Conservation (phyloP, 2,329 filamentous ascomycete genomes). For the Samsoniella hepiali region DNA sequence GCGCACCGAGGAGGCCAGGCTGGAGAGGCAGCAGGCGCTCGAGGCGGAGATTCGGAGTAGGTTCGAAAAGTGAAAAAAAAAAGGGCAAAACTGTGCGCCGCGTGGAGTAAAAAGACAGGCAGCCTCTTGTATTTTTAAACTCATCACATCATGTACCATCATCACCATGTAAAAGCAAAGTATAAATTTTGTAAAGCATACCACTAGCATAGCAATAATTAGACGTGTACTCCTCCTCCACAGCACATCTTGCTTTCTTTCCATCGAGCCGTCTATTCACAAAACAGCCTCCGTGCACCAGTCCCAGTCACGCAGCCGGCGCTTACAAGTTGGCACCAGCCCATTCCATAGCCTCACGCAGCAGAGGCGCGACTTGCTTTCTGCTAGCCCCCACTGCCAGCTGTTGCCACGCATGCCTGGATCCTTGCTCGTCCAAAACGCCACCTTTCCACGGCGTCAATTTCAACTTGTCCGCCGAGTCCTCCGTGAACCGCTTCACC, state of each 20-base stretch:
- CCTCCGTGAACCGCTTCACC: conserved; percentile 52
- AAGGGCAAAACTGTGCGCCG: background rate
- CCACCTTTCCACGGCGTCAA: conserved; percentile 54
- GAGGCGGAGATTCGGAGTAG: conserved; percentile 10
- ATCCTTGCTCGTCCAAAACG: conserved; percentile 42
- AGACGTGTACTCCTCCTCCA: background rate
- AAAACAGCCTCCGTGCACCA: background rate
- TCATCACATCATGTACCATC: conserved; percentile 1
- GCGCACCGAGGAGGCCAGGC: conserved; percentile 4
- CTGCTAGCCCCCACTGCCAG: conserved; percentile 57
- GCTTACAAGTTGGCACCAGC: conserved; percentile 21
- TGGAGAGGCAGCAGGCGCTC: conserved; percentile 10
- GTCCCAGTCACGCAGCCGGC: too few relatives aligned
- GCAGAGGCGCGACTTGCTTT: conserved; percentile 66
- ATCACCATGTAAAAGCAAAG: conserved; percentile 5
- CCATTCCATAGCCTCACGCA: conserved; percentile 53
- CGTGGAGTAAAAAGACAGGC: background rate
- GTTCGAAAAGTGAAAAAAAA: background rate
- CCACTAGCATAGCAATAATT: background rate
- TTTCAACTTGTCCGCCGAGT: conserved; percentile 47
- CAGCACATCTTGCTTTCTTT: too few relatives aligned
- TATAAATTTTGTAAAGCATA: conserved; percentile 1
- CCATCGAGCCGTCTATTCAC: background rate
- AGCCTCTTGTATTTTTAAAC: background rate
- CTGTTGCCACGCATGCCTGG: conserved; percentile 66